Conservation (phyloP, 139 green algal genomes). For the Picochlorum sp. region DNA sequence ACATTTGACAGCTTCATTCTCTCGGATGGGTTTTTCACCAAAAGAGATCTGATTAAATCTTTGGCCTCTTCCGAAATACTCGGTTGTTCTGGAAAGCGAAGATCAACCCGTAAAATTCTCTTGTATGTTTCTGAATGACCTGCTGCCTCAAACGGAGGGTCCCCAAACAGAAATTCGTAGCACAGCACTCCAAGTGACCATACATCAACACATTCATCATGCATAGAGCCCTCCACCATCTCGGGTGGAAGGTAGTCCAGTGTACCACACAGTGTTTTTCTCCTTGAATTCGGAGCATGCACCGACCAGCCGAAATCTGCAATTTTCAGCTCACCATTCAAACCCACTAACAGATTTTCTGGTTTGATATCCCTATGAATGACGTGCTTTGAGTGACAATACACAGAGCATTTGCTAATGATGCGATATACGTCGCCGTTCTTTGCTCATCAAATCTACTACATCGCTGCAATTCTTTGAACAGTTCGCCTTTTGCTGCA, state of each 20-base stretch:
- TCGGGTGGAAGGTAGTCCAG: constrained; percentile 98
- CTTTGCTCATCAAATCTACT: constrained; percentile 71
- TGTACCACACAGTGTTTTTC: constrained; percentile 95
- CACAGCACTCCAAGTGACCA: constrained; percentile 77
- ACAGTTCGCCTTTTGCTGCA: constrained; percentile 88
- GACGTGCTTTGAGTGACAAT: constrained; percentile 98
- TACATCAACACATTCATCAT: constrained; percentile 75
- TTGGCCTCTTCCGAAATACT: constrained; percentile 54
- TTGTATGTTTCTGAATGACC: constrained; percentile 75
- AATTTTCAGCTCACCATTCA: constrained; percentile 93
- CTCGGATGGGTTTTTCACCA: constrained; percentile 60
- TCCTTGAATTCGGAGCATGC: constrained; percentile 79
- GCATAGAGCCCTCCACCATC: constrained; percentile 80
- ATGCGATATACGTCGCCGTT: constrained; percentile 82
- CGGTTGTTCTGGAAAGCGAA: constrained; percentile 66
- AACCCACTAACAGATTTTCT: constrained; percentile 94
- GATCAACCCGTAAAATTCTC: constrained; percentile 83
- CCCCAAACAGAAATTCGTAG: constrained; percentile 94
- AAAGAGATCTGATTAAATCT: constrained; percentile 79
- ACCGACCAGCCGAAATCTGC: constrained; percentile 98
- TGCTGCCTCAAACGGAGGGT: constrained; percentile 87
- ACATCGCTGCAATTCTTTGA: constrained; percentile 85
- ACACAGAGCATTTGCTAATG: constrained; percentile 78
- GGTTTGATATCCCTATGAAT: constrained; percentile 99
- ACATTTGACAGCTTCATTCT: constrained; percentile 65